Evolutionary conservation across 768 basidiomycete species (phyloP), one percentile per base, ranked within the genome.

Genomic region (Tulasnella sp.): DNA sequence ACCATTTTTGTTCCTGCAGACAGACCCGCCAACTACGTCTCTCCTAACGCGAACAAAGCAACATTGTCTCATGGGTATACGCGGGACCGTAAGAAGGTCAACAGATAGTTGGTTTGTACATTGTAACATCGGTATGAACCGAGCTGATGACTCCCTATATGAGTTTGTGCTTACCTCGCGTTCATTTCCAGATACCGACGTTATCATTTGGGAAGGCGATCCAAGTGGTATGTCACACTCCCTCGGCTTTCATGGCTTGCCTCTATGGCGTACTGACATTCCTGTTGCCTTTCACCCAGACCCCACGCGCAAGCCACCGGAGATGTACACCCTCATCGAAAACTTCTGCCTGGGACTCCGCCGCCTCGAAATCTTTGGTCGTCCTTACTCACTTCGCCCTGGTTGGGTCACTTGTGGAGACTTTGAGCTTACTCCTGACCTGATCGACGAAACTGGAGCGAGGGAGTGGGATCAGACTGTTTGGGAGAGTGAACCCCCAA

Each of bases 51-150:
- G 96, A 36, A 95, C 94, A 45, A 95, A 98, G 82, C 94, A 98
- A 79, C 97, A 99, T 81, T 98, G 96, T 82, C 84, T 99, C 70
- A 97, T 99, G 87, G 97, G 97, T 49, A 99, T 99, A 79, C 89
- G 94, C 69, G 97, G 97, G 17, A 99, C 97, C 1, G 97, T 99
- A 15, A 89, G 97, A 31, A 88, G 97, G 38, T 94, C 93, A 25
- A 96, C 93, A 1, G 97, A 99, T 82, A 91, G 91, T 77, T 93
- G 94, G 91, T 96, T 99, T 83, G 97, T 97, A 0, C 97, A 99
- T 83, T 98, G 96, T 81, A 99, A 99, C 83, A 92, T 99, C 79
- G 94, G 93, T 93, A 82, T 71, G 12, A 36, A 37, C 83, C 29
- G n/a, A n/a, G n/a, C 29, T 39, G 37, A 17, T 17, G 17, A n/a